These are phyloP conservation scores for Colletotrichum sidae DNA, from an alignment of 2,329 filamentous ascomycete species.

Conservation along the genomic window DNA sequence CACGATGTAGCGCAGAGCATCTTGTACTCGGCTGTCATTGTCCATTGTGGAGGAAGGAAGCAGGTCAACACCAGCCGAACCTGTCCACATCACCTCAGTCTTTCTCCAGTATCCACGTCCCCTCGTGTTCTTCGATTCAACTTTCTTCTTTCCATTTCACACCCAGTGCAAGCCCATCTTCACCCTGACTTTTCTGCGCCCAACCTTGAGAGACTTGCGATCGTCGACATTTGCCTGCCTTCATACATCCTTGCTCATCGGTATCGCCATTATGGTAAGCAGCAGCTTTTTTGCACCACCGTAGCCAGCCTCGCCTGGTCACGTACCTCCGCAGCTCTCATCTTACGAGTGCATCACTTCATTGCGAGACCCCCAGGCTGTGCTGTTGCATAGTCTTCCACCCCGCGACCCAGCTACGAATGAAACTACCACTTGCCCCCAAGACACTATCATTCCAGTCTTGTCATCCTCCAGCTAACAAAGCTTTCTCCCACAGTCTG, in stretches of 20 bases:
- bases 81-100: background rate
- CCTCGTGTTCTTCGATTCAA: slow-evolving; percentile 17
- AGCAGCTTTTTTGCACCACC: background rate
- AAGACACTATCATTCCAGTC: slow-evolving; percentile 27
- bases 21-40: background rate
- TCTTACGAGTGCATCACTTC: too few species aligned
- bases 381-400: background rate
- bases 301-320: too few species aligned
- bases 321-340: too few species aligned
- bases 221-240: too few species aligned
- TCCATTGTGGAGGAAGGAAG: slow-evolving; percentile 5
- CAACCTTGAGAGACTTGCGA: background rate
- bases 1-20: too few species aligned
- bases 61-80: slow-evolving; percentile 10
- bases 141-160: background rate
- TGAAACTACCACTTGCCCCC: background rate
- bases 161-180: background rate
- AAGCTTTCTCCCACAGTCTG: slow-evolving; percentile 59
- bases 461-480: slow-evolving; percentile 9
- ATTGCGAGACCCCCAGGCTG: background rate
- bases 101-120: background rate
- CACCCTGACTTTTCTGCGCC: background rate
- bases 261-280: slow-evolving; percentile 28
- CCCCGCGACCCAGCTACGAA: too few species aligned
- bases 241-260: background rate